Evolutionary conservation across 164 flowering plant species (phyloP), one percentile per base, ranked within the genome.

Genomic region (Umbilicus rupestris): DNA sequence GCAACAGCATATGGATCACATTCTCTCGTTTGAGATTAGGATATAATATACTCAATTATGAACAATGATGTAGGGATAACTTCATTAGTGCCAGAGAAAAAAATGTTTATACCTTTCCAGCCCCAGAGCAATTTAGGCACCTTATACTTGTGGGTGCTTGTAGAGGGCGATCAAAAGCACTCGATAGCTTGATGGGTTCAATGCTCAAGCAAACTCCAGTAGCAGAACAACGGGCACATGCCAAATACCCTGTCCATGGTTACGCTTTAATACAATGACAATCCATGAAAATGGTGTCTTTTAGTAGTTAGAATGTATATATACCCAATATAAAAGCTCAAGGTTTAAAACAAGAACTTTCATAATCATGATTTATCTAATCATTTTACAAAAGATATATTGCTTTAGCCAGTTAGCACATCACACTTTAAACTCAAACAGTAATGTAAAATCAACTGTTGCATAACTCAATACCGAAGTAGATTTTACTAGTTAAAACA

Each of bases 151-250:
- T 83, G 2, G 92, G 92, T 30, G 75, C 83, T 69, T 72, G 73
- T 66, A 89, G 67, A 66, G 93, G 92, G n/a, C 68, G 67, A 71
- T 79, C 71, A 57, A 88, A 74, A 63, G 72, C 74, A 63, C 70
- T 72, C 1, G 78, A 62, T 68, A 78, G 67, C 60, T 85, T 78
- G 63, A 87, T 76, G 26, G 98, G 90, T 67, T 88, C 86, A 37
- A 79, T 69, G 63, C 75, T 81, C 78, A 87, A 73, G 77, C 83
- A 77, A 30, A 82, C 78, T 47, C 97, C 97, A 73, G 90, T 86
- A 42, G 90, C 79, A 69, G 97, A 90, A 79, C 98, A 93, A 60
- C 90, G 81, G 12, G 98, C 97, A 82, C 98, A 90, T 3, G 96
- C 83, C 79, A 93, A 76, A 72, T 90, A 93, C 65, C 98, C 98